phyloP scores from a whole-genome alignment of 1,284 basidiomycete genomes.

The Pseudozyma sp. region DNA sequence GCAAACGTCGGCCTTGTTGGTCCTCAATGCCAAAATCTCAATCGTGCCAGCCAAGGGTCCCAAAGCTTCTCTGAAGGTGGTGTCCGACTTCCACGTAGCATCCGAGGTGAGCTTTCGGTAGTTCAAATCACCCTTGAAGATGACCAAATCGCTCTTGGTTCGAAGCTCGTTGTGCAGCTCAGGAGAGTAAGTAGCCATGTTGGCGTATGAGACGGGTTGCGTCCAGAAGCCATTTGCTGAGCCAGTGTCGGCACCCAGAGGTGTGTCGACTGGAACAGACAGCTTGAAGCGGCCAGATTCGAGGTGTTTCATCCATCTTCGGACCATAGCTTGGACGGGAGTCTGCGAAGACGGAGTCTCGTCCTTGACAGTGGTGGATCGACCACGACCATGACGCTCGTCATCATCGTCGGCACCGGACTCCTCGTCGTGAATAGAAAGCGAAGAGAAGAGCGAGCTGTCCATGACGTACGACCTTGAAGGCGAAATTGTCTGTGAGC shows the following conservation, averaged over 20 bases:
- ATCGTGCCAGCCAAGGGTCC: slow-evolving; percentile 80
- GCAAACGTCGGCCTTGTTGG: slow-evolving; percentile 86
- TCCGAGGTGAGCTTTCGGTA: slow-evolving; percentile 84
- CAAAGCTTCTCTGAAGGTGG: slow-evolving; percentile 81
- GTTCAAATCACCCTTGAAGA: slow-evolving; percentile 92
- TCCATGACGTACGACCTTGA: slow-evolving; percentile 60
- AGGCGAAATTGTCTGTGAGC: slow-evolving; percentile 56
- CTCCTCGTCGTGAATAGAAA: slow-evolving; percentile 51
- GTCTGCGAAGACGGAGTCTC: slow-evolving; percentile 49
- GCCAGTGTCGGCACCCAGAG: slow-evolving; percentile 73
- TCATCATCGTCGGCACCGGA: slow-evolving; percentile 20
- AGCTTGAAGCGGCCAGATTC: slow-evolving; percentile 79
- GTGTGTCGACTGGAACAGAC: slow-evolving; percentile 77
- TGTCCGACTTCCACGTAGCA: slow-evolving; percentile 85
- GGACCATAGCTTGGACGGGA: slow-evolving; percentile 75
- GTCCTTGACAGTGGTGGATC: slow-evolving; percentile 47
- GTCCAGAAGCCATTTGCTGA: slow-evolving; percentile 62
- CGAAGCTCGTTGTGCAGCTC: slow-evolving; percentile 75
- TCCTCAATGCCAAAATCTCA: slow-evolving; percentile 85
- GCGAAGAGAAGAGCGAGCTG: slow-evolving; percentile 51
- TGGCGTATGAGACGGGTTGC: slow-evolving; percentile 51
- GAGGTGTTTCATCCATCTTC: slow-evolving; percentile 81
- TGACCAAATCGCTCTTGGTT: slow-evolving; percentile 77
- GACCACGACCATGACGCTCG: slow-evolving; percentile 39
- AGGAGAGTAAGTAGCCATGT: slow-evolving; percentile 71